phyloP scores from a whole-genome alignment of 495 filamentous ascomycete genomes.

The Aspergillus hancockii region DNA sequence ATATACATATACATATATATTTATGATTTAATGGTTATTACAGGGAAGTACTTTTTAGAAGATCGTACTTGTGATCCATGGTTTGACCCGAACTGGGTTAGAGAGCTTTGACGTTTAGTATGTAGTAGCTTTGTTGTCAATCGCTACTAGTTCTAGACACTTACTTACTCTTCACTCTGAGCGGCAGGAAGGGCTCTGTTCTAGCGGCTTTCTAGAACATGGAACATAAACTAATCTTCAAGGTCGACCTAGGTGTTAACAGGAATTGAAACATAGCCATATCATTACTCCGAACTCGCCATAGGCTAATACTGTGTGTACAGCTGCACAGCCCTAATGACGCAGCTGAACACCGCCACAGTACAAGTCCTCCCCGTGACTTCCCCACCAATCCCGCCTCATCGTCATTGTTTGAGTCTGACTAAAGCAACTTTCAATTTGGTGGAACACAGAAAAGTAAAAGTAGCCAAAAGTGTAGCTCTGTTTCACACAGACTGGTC shows the following conservation, averaged over 20 bases:
- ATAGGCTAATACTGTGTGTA: not conserved
- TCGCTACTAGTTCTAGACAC: no score
- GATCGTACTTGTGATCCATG: not conserved
- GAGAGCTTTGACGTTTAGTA: no score
- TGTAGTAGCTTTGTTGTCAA: no score
- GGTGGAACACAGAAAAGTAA: not conserved
- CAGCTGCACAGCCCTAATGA: conserved; percentile 10
- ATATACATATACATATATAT: not conserved
- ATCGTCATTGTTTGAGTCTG: not conserved
- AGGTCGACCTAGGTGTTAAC: no score
- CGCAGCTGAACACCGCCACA: conserved; percentile 12
- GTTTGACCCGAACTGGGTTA: not conserved
- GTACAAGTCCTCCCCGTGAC: not conserved
- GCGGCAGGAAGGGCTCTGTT: no score
- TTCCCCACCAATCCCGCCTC: not conserved
- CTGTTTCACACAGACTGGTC: not conserved
- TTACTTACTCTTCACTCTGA: not conserved
- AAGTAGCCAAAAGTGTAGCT: not conserved
- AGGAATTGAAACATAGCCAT: no score
- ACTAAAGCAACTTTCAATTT: not conserved
- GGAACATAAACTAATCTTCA: not conserved
- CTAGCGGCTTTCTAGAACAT: not conserved
- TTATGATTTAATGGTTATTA: not conserved
- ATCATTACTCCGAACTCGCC: no score
- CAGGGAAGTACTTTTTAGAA: not conserved